phyloP scores from a whole-genome alignment of 768 basidiomycete species.

The Cubamyces sp. region DNA sequence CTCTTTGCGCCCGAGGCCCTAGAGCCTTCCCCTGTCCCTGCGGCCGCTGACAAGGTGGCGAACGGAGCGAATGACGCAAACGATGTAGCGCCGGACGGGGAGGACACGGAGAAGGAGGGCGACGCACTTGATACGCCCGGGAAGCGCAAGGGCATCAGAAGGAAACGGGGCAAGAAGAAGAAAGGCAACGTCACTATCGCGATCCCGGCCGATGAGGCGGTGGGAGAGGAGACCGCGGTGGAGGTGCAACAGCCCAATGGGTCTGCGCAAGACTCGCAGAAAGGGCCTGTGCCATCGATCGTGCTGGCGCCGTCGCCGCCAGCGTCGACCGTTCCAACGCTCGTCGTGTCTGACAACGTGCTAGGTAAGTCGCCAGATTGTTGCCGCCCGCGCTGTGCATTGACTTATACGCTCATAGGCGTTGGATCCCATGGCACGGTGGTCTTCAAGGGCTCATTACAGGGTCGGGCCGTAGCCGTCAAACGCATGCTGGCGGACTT shows the following conservation, averaged over 20 bases:
- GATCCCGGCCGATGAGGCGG: constrained; percentile 24
- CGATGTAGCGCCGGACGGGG: constrained; percentile 37
- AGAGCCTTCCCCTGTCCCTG: constrained; percentile 2
- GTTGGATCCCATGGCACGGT: constrained; percentile 97
- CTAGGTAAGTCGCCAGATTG: constrained; percentile 55
- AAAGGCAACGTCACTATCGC: constrained; percentile 27
- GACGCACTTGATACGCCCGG: constrained; percentile 48
- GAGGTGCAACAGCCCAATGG: constrained; percentile 16
- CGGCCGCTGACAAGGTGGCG: background rate
- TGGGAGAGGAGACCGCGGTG: constrained; percentile 25
- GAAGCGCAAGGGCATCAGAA: constrained; percentile 38
- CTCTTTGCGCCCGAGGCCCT: constrained; percentile 21
- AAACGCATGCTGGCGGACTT: constrained; percentile 96
- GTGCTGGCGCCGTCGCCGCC: constrained; percentile 32
- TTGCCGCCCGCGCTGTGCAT: too few relatives aligned
- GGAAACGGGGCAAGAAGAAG: constrained; percentile 39
- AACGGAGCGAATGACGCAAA: constrained; percentile 13
- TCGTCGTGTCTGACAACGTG: constrained; percentile 73
- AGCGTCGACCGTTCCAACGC: constrained; percentile 44
- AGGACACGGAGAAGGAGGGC: constrained; percentile 54
- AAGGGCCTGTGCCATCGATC: constrained; percentile 20
- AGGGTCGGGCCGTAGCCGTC: constrained; percentile 97
- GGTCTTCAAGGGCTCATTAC: constrained; percentile 92
- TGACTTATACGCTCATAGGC: constrained; percentile 49
- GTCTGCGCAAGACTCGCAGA: constrained; percentile 13